These are phyloP conservation scores for Larix kaempferi DNA, from an alignment of 75 land plant species.

Conservation along the genomic window DNA sequence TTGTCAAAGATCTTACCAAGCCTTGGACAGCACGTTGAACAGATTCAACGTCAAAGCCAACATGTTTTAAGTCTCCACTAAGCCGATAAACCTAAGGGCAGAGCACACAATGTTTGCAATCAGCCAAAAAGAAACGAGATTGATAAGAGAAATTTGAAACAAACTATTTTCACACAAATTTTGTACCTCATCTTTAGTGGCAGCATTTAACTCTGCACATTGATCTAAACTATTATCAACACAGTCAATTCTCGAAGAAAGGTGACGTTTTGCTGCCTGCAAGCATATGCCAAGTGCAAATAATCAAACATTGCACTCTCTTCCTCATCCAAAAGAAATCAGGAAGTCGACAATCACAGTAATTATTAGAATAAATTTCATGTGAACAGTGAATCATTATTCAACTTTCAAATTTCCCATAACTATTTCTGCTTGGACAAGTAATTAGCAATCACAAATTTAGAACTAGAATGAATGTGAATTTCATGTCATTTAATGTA, in stretches of 20 bases:
- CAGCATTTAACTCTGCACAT: slow-evolving; percentile 20
- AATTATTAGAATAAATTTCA: not conserved
- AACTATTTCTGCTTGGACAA: not conserved
- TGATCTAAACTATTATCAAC: slow-evolving; percentile 44
- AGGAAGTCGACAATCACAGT: not conserved
- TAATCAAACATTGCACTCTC: not conserved
- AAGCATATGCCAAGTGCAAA: slow-evolving; percentile 1
- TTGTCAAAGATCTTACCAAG: slow-evolving; percentile 28
- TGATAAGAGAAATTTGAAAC: not conserved
- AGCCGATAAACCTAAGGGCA: slow-evolving; percentile 29
- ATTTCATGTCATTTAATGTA: not conserved
- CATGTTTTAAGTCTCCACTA: slow-evolving; percentile 26
- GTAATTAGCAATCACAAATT: not conserved
- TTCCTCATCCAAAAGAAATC: not conserved
- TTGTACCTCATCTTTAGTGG: slow-evolving; percentile 44
- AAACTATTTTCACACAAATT: not conserved
- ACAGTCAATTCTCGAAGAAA: slow-evolving; percentile 47
- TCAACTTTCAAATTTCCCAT: not conserved
- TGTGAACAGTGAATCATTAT: not conserved
- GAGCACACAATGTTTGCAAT: not conserved
- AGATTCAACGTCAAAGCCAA: slow-evolving; percentile 35
- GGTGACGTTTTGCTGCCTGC: slow-evolving; percentile 42
- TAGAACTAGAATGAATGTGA: not conserved
- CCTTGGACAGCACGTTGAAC: slow-evolving; percentile 49
- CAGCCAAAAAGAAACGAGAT: not conserved